phyloP scores from a whole-genome alignment of 2,329 filamentous ascomycete genomes.

The Curvularia sp. region DNA sequence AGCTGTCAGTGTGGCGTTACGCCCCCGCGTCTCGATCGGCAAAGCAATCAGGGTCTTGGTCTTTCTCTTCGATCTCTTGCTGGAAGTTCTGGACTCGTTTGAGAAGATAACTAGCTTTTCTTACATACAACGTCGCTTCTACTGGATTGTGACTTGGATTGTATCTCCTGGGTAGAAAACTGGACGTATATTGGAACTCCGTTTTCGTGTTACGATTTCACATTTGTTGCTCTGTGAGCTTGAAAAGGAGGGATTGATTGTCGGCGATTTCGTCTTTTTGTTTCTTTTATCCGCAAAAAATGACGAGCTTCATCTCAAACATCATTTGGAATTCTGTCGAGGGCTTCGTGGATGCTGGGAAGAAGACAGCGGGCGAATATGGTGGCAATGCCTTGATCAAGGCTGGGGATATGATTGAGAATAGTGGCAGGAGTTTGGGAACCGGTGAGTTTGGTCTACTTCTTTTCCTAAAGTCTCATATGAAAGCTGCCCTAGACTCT shows the following conservation, averaged over 20 bases:
- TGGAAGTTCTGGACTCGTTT: neutral
- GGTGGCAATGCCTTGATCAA: slow-evolving; percentile 49
- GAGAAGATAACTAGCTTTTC: neutral
- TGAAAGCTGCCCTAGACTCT: neutral
- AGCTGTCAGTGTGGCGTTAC: slow-evolving; percentile 25
- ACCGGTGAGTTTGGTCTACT: slow-evolving; percentile 32
- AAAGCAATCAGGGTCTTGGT: neutral
- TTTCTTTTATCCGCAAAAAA: slow-evolving; percentile 10
- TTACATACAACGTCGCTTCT: neutral
- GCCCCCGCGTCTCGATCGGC: slow-evolving; percentile 1
- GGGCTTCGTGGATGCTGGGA: slow-evolving; percentile 49
- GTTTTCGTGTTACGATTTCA: neutral
- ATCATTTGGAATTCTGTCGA: slow-evolving; percentile 49
- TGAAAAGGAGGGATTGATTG: neutral
- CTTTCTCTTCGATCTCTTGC: neutral
- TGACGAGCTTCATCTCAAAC: slow-evolving; percentile 46
- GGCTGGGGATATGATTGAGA: slow-evolving; percentile 49
- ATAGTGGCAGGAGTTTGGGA: slow-evolving; percentile 41
- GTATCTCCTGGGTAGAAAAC: neutral
- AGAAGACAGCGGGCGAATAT: slow-evolving; percentile 46
- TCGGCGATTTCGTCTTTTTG: no score
- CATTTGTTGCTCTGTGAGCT: neutral
- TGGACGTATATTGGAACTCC: neutral
- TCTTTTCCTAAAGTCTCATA: neutral
- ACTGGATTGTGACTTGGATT: neutral